phyloP scores from a whole-genome alignment of 1,284 basidiomycete genomes.

The Farysia itapuensis region DNA sequence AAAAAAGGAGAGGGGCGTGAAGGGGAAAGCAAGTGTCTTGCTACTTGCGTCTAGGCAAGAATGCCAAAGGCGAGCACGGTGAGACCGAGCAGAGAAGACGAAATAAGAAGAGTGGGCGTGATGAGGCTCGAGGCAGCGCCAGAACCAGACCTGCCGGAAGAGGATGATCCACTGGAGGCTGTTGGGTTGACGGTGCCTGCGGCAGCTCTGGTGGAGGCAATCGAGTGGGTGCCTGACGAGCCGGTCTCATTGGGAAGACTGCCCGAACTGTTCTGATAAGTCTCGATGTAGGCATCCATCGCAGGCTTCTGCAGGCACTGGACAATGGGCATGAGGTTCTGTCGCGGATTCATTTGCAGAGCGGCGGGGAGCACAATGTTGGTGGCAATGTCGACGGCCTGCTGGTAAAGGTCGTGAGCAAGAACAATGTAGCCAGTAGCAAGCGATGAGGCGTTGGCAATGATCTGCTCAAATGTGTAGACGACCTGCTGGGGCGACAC shows the following conservation, averaged over 20 bases:
- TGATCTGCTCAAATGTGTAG: slow-evolving; percentile 45
- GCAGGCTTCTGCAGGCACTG: slow-evolving; percentile 41
- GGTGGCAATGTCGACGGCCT: slow-evolving; percentile 54
- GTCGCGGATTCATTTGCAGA: slow-evolving; percentile 63
- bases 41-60: not conserved
- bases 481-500: slow-evolving; percentile 43
- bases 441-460: slow-evolving; percentile 47
- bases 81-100: not conserved
- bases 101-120: not conserved
- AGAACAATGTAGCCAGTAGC: slow-evolving; percentile 90
- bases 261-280: slow-evolving; percentile 43
- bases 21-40: no score
- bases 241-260: slow-evolving; percentile 30
- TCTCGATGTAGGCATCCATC: slow-evolving; percentile 50
- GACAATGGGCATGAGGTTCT: slow-evolving; percentile 65
- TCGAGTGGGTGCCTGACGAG: slow-evolving; percentile 17
- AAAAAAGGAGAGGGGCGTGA: no score
- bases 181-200: slow-evolving; percentile 4
- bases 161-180: slow-evolving; percentile 3
- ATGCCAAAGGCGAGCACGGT: not conserved
- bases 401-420: slow-evolving; percentile 57
- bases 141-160: not conserved
- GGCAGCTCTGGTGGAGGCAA: slow-evolving; percentile 19
- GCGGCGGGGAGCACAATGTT: slow-evolving; percentile 51
- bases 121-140: not conserved